Conservation (phyloP, 768 basidiomycete genomes). For the Inosperma sp. region DNA sequence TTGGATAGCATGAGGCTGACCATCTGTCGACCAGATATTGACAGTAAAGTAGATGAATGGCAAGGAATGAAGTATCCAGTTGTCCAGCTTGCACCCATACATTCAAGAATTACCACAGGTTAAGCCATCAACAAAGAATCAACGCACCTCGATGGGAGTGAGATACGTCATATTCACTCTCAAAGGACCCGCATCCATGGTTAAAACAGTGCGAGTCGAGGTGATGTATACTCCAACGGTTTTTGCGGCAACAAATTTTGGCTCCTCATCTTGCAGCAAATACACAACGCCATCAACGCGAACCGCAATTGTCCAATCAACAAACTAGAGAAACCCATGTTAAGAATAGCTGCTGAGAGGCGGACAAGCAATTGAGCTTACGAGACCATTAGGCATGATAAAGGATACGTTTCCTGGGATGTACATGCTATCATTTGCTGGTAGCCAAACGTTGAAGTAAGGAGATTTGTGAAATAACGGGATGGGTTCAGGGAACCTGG, state of each 20-base stretch:
- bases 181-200: conserved; percentile 47
- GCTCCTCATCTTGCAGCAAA: background rate
- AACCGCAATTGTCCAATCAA: background rate
- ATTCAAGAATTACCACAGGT: no score
- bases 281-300: background rate
- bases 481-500: background rate
- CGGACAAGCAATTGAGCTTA: background rate
- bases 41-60: conserved; percentile 47
- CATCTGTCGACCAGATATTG: conserved; percentile 36
- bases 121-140: no score
- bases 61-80: conserved; percentile 46
- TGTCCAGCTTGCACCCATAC: conserved; percentile 45
- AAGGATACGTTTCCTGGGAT: background rate
- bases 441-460: background rate
- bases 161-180: conserved; percentile 48
- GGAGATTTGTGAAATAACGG: background rate
- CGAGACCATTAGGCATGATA: background rate
- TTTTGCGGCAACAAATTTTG: background rate
- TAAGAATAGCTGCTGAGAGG: no score
- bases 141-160: conserved; percentile 51
- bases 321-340: no score
- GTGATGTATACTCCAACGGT: conserved; percentile 31
- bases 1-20: conserved; percentile 34
- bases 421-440: background rate
- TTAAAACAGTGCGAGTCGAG: conserved; percentile 49